Conservation (phyloP, 1,139 yeast species). For the Candida anutae region DNA sequence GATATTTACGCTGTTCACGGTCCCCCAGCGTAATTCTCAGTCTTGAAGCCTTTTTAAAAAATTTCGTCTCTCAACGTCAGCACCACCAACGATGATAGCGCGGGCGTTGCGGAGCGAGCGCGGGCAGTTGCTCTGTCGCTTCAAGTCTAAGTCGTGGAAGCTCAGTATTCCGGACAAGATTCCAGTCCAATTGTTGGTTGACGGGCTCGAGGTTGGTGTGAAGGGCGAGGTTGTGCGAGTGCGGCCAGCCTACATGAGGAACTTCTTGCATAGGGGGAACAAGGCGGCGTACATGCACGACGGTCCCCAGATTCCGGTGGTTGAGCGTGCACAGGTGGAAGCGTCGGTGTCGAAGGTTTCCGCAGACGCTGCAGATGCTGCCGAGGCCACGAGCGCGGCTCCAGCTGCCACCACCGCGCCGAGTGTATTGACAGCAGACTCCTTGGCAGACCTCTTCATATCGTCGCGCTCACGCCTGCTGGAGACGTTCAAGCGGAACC, state of each 20-base stretch:
- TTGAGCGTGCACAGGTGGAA: constrained; percentile 16
- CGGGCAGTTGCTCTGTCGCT: too few species aligned
- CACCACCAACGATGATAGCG: too few species aligned
- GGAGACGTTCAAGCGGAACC: too few species aligned
- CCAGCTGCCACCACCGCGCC: too few species aligned
- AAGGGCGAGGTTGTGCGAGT: constrained; percentile 70
- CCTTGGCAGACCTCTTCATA: constrained; percentile 32
- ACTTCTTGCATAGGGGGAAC: constrained; percentile 58
- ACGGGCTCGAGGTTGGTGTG: constrained; percentile 53
- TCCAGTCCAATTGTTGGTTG: constrained; percentile 64
- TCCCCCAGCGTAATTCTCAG: too few species aligned
- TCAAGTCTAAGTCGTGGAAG: constrained; percentile 7
- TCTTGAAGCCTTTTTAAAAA: too few species aligned
- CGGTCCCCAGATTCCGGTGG: constrained; percentile 57
- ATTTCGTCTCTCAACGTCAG: too few species aligned
- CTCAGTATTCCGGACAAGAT: constrained; percentile 30
- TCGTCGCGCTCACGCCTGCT: too few species aligned
- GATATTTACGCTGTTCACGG: too few species aligned
- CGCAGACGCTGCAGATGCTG: constrained; percentile 5
- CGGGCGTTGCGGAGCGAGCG: too few species aligned
- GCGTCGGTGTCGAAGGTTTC: constrained; percentile 4
- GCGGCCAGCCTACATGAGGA: constrained; percentile 80
- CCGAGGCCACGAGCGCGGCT: constrained; percentile 5
- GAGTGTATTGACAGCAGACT: constrained; percentile 35
- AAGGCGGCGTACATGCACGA: constrained; percentile 64